These are phyloP conservation scores for Geotrichum restrictum DNA, from an alignment of 1,139 yeast species.

Conservation along the genomic window DNA sequence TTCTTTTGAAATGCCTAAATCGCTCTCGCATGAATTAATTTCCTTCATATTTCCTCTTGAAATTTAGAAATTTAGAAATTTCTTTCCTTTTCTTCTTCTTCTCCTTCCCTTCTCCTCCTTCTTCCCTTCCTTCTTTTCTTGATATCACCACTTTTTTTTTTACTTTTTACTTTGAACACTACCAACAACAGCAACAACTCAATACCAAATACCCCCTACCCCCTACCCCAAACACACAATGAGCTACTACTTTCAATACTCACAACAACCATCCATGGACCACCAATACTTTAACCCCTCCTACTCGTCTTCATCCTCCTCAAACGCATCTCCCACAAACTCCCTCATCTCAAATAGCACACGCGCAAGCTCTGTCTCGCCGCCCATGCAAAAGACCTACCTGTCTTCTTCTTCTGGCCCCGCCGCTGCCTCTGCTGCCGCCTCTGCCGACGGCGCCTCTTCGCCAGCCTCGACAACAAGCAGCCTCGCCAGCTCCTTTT, in stretches of 20 bases:
- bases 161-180: too few species aligned
- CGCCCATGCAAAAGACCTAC: neutral
- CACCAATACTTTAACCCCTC: constrained; percentile 1
- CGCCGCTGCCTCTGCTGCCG: constrained; percentile 1
- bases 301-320: constrained; percentile 16
- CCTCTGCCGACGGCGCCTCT: neutral
- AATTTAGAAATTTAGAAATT: too few species aligned
- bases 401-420: neutral
- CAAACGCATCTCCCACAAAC: neutral
- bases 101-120: neutral
- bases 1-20: too few species aligned
- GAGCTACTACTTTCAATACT: constrained; percentile 5
- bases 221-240: neutral
- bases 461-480: neutral
- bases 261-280: neutral
- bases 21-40: too few species aligned
- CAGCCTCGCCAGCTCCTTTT: neutral
- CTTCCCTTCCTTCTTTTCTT: neutral
- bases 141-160: neutral
- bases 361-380: neutral
- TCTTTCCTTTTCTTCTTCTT: constrained; percentile 2
- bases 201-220: too few species aligned
- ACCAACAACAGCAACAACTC: too few species aligned
- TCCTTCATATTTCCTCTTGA: too few species aligned
- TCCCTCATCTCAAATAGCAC: neutral